Conservation (phyloP, 106 monocot genomes). For the Acorus gramineus region DNA sequence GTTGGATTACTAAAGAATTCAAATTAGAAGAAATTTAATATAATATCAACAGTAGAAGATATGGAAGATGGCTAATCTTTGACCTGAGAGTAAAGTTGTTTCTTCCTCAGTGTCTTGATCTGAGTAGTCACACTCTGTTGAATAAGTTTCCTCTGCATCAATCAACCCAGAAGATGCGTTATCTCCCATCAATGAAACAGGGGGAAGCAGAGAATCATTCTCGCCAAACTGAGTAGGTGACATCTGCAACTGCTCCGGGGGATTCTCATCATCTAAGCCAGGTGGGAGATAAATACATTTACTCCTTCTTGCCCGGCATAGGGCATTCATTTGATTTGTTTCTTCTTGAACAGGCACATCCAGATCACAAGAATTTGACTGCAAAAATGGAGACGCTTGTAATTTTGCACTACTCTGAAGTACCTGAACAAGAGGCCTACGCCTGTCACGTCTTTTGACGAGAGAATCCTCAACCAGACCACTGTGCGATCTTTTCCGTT, state of each 20-base stretch:
- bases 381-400: slow-evolving; percentile 20
- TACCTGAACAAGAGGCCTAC: slow-evolving; percentile 62
- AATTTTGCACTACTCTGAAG: slow-evolving; percentile 69
- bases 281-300: slow-evolving; percentile 22
- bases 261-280: slow-evolving; percentile 31
- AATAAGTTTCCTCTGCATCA: slow-evolving; percentile 24
- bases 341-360: slow-evolving; percentile 10
- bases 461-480: slow-evolving; percentile 40
- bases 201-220: slow-evolving; percentile 10
- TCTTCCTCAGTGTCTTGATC: slow-evolving; percentile 23
- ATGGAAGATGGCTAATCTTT: background rate
- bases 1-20: too few species aligned
- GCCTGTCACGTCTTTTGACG: slow-evolving; percentile 61
- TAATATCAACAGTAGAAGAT: background rate
- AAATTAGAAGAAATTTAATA: too few species aligned
- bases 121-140: slow-evolving; percentile 18
- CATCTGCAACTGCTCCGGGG: slow-evolving; percentile 30
- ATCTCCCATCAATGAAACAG: slow-evolving; percentile 27
- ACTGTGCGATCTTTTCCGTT: slow-evolving; percentile 48
- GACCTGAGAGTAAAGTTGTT: slow-evolving; percentile 7
- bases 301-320: slow-evolving; percentile 26
- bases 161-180: slow-evolving; percentile 35
- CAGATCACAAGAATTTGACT: slow-evolving; percentile 11
- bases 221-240: slow-evolving; percentile 20
- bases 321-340: slow-evolving; percentile 9